These are phyloP conservation scores for Microthyrium microscopicum DNA, from an alignment of 2,329 filamentous ascomycete genomes.

Conservation along the genomic window DNA sequence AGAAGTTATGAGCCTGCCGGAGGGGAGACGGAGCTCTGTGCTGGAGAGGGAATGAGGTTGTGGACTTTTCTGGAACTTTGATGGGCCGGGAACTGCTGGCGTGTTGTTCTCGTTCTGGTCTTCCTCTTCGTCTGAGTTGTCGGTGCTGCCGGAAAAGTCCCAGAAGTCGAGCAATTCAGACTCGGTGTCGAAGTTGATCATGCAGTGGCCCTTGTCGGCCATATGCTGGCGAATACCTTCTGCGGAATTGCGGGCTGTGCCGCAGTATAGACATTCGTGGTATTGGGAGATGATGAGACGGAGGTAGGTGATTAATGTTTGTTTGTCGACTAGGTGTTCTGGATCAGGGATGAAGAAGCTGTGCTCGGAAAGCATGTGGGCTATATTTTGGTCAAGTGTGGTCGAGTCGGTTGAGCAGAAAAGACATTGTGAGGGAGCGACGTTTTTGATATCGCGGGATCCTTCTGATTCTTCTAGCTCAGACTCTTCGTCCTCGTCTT, in stretches of 20 bases:
- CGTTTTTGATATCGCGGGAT: constrained; percentile 7
- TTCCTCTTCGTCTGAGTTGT: constrained; percentile 1
- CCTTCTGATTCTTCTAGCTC: constrained; percentile 5
- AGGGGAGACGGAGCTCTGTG: constrained; percentile 9
- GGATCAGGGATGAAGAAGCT: constrained; percentile 15
- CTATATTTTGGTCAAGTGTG: constrained; percentile 12
- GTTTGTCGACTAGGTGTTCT: constrained; percentile 14
- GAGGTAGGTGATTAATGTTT: constrained; percentile 18
- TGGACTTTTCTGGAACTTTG: too few relatives aligned
- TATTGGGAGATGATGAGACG: constrained; percentile 13
- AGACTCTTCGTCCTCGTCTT: constrained; percentile 5
- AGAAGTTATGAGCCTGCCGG: constrained; percentile 9
- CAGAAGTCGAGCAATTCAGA: constrained; percentile 20
- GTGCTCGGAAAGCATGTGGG: constrained; percentile 16
- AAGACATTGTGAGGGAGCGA: constrained; percentile 14
- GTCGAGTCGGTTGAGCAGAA: constrained; percentile 14
- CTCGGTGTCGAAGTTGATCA: constrained; percentile 17
- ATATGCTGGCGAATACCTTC: constrained; percentile 19
- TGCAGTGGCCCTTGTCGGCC: constrained; percentile 20
- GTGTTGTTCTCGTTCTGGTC: neutral
- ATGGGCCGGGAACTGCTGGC: constrained; percentile 4
- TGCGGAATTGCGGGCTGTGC: constrained; percentile 13
- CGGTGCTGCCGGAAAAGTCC: constrained; percentile 10
- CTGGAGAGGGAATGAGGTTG: constrained; percentile 8
- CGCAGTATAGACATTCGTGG: constrained; percentile 22